Evolutionary conservation across 1,139 yeast species (phyloP), one percentile per base, ranked within the genome.

Genomic region (Debaryomycetaceae sp.): DNA sequence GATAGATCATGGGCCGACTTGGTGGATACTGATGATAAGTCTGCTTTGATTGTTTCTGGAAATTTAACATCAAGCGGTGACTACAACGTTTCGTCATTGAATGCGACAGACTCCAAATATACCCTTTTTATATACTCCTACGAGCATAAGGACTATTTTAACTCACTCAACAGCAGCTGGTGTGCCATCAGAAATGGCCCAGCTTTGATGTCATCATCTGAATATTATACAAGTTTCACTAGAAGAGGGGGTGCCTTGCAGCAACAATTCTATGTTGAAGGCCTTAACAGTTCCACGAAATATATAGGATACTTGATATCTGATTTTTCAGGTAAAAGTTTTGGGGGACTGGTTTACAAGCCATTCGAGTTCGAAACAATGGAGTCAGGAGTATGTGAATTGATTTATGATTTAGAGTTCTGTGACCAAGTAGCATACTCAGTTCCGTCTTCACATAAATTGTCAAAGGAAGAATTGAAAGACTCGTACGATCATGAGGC

Each of bases 371-470:
- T 91, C 52, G 70, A 73, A 17, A 86, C 96, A 2, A 70, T 81
- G 56, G 61, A 61, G 4, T 58, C 64, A 4, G 64, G 68, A 22
- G 75, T 87, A 2, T 92, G 98, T 58, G 79, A 84, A 45, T 65
- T 91, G 39, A 76, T 89, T 17, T 87, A 78, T 58, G 85, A 80
- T 44, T 65, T 92, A 41, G 81, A 78, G 1, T 88, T 91, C 55
- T 92, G 98, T 60, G 62, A 72, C 29, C 78, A 79, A 38, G 94
- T 91, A 29, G 95, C 96, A 0, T 92, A 89, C 61, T 76, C 95
- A 1, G 96, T 87, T 0, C 98, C 98, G 0, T 78, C 83, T 4
- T 65, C 79, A 41, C 41, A 48, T 7, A 43, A 45, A 5, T 30
- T 42, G 7, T 29, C 55, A 13, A 56, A 55, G 18, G 53, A 48